Evolutionary conservation across 148 eudicot genomes (phyloP).

Genomic region (Vaccinium darrowii): DNA sequence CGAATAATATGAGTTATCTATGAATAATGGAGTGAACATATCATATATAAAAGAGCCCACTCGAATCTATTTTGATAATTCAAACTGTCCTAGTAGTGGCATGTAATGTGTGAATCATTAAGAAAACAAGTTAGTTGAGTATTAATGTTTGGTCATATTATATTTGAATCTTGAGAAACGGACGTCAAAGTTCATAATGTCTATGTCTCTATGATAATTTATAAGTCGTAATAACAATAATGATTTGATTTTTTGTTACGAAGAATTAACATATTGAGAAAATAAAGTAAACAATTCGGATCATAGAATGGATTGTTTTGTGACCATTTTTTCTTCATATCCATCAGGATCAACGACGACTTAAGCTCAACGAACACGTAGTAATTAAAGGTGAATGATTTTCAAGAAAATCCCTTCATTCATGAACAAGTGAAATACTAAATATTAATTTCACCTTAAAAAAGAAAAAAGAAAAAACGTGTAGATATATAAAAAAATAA

Average conservation of each 20-base stretch:
- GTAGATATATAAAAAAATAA: background rate
- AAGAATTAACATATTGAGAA: background rate
- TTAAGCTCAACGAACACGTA: background rate
- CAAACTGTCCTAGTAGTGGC: background rate
- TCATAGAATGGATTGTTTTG: background rate
- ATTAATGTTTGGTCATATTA: background rate
- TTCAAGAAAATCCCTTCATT: background rate
- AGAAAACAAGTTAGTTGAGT: background rate
- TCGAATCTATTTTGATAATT: too few species aligned
- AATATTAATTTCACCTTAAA: background rate
- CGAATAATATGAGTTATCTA: background rate
- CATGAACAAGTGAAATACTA: too few species aligned
- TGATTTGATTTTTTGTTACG: too few species aligned
- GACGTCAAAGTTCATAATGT: background rate
- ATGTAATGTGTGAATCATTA: too few species aligned
- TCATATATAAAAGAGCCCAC: background rate
- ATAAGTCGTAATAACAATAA: background rate
- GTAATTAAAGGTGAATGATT: background rate
- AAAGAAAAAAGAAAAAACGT: background rate
- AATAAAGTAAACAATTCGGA: background rate
- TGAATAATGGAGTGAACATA: too few species aligned
- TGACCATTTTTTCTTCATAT: background rate
- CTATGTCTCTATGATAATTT: background rate
- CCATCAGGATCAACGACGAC: background rate
- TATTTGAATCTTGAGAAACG: background rate